Conservation (phyloP, 176 grass and related monocot species). For the Lolium rigidum region DNA sequence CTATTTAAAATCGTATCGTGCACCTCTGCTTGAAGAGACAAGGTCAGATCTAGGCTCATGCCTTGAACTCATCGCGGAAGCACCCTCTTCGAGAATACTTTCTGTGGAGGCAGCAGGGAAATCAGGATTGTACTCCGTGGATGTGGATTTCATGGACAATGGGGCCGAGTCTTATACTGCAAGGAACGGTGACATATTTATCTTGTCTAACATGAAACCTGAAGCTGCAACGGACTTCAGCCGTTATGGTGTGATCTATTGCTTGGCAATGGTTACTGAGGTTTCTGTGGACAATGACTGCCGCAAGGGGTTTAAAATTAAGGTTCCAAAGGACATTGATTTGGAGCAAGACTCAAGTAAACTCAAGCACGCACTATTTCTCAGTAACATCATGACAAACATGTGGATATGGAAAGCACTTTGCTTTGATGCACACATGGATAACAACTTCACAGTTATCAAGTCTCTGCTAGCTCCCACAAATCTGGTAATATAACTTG, state of each 20-base stretch:
- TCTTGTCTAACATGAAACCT: constrained; percentile 60
- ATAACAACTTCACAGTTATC: constrained; percentile 66
- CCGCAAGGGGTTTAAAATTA: constrained; percentile 52
- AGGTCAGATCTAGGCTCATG: constrained; percentile 51
- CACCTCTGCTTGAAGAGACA: constrained; percentile 77
- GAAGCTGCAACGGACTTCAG: constrained; percentile 47
- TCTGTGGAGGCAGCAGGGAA: constrained; percentile 40
- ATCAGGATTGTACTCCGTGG: constrained; percentile 41
- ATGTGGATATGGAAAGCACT: constrained; percentile 63
- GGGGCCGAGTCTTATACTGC: constrained; percentile 51
- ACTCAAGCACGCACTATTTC: constrained; percentile 52
- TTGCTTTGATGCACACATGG: constrained; percentile 17
- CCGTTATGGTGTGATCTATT: constrained; percentile 54
- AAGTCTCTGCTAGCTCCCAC: constrained; percentile 43
- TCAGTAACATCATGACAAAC: constrained; percentile 58
- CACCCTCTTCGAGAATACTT: constrained; percentile 53
- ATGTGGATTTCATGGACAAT: constrained; percentile 56
- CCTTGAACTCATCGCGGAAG: constrained; percentile 53
- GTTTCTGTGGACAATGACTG: constrained; percentile 52
- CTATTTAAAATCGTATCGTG: constrained; percentile 57
- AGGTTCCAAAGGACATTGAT: constrained; percentile 34
- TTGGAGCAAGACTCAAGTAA: neutral
- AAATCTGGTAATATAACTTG: constrained; percentile 46
- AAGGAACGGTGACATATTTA: constrained; percentile 63
- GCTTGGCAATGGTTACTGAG: constrained; percentile 59